Conservation (phyloP, 257 asterid genomes). For the Coffea eugenioides region DNA sequence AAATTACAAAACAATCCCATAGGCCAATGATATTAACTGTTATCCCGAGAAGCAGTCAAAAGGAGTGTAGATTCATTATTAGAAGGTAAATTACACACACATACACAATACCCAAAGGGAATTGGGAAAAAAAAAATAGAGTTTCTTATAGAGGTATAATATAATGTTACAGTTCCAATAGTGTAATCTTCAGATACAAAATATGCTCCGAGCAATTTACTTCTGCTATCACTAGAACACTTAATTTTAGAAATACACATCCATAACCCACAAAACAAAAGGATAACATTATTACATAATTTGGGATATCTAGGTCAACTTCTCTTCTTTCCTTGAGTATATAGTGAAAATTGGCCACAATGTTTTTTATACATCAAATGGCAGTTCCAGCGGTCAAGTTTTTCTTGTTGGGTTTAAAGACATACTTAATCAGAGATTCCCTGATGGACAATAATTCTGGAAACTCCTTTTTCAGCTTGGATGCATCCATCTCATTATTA, state of each 20-base stretch:
- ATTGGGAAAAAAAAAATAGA: background rate
- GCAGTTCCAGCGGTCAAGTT: slow-evolving; percentile 16
- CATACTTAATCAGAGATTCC: slow-evolving; percentile 82
- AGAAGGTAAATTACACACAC: background rate
- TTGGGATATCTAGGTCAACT: too few species aligned
- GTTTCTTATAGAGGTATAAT: background rate
- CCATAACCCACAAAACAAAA: too few species aligned
- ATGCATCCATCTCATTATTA: slow-evolving; percentile 85
- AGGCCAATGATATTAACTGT: too few species aligned
- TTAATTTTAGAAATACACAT: too few species aligned
- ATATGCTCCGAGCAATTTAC: too few species aligned
- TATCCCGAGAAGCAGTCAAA: background rate
- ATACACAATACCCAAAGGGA: too few species aligned
- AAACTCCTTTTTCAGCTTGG: slow-evolving; percentile 84
- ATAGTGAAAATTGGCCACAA: background rate
- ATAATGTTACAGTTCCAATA: background rate
- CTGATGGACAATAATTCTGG: slow-evolving; percentile 81
- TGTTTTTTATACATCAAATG: slow-evolving; percentile 27
- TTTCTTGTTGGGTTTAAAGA: slow-evolving; percentile 82
- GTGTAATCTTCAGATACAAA: background rate
- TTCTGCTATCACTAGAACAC: background rate
- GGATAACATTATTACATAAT: background rate
- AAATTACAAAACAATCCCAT: too few species aligned
- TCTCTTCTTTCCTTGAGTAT: too few species aligned
- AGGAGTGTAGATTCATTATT: background rate